Evolutionary conservation across 345 rosid genomes (phyloP).

Genomic region (Aquilaria yunnanensis): DNA sequence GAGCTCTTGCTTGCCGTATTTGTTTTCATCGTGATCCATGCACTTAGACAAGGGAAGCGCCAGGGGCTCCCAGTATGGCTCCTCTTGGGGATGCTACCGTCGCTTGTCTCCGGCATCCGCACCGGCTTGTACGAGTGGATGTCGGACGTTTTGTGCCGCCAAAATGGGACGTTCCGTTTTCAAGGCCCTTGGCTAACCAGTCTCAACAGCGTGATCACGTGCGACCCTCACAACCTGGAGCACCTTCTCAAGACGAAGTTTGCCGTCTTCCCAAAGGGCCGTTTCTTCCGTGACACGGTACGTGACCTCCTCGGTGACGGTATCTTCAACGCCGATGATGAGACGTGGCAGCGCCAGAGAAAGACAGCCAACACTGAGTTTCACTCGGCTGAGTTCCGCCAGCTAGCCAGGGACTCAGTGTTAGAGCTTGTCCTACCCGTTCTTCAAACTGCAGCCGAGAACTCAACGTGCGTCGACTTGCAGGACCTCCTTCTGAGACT

Average conservation of each 20-base stretch:
- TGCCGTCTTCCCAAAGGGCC: slow-evolving; percentile 74
- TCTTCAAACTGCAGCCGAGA: slow-evolving; percentile 34
- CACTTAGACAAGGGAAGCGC: slow-evolving; percentile 39
- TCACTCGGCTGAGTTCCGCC: slow-evolving; percentile 70
- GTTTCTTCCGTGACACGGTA: slow-evolving; percentile 51
- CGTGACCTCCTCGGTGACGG: slow-evolving; percentile 77
- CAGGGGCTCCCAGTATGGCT: slow-evolving; percentile 72
- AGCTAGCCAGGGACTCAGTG: slow-evolving; percentile 48
- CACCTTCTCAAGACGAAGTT: slow-evolving; percentile 79
- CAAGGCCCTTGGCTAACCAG: slow-evolving; percentile 68
- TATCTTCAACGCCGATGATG: slow-evolving; percentile 71
- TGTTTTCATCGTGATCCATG: slow-evolving; percentile 35
- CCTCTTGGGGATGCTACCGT: slow-evolving; percentile 73
- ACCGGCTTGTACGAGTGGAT: slow-evolving; percentile 66
- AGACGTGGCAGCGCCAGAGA: slow-evolving; percentile 71
- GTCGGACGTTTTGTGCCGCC: slow-evolving; percentile 40
- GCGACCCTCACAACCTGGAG: slow-evolving; percentile 76
- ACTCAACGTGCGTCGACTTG: slow-evolving; percentile 39
- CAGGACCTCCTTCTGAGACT: slow-evolving; percentile 70
- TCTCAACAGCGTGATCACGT: slow-evolving; percentile 60
- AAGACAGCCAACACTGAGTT: slow-evolving; percentile 84
- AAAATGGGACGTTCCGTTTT: slow-evolving; percentile 65
- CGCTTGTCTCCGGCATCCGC: slow-evolving; percentile 36
- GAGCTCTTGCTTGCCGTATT: slow-evolving; percentile 41
- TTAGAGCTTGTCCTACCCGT: slow-evolving; percentile 61